Evolutionary conservation across 768 basidiomycete genomes (phyloP).

Genomic region (Suillus tomentosus): DNA sequence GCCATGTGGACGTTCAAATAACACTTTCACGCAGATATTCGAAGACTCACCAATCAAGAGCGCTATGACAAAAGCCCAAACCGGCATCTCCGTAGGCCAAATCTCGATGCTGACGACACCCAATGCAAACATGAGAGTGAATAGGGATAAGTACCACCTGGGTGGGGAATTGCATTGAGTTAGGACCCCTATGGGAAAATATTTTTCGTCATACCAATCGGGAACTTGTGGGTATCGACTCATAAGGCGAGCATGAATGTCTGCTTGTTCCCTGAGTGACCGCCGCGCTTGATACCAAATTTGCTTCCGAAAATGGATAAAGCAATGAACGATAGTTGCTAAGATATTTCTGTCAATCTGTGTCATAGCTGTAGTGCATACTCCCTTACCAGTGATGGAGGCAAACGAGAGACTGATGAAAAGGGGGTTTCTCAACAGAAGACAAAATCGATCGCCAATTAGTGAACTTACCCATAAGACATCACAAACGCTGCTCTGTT

Average conservation of each 20-base stretch:
- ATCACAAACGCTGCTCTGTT: constrained; percentile 29
- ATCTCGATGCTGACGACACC: constrained; percentile 71
- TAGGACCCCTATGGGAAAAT: not conserved
- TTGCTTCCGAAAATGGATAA: constrained; percentile 76
- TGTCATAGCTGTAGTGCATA: not conserved
- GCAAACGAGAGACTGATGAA: constrained; percentile 78
- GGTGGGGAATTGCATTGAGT: not conserved
- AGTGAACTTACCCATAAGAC: constrained; percentile 32
- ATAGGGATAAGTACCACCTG: constrained; percentile 81
- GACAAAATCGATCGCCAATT: too few species aligned
- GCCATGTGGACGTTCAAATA: not conserved
- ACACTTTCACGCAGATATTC: not conserved
- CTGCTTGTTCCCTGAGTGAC: constrained; percentile 74
- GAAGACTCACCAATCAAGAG: constrained; percentile 47
- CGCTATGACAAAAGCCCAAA: constrained; percentile 68
- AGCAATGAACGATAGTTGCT: constrained; percentile 34
- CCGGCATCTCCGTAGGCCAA: constrained; percentile 74
- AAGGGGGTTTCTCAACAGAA: constrained; percentile 35
- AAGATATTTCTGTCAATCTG: not conserved
- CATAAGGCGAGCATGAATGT: constrained; percentile 87
- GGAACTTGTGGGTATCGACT: constrained; percentile 55
- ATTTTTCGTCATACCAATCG: not conserved
- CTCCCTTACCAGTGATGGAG: constrained; percentile 64
- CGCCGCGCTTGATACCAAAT: constrained; percentile 72
- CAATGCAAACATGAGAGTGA: constrained; percentile 69